phyloP scores from a whole-genome alignment of 805 yeast species.

The Hanseniaspora hatyaiensis region DNA sequence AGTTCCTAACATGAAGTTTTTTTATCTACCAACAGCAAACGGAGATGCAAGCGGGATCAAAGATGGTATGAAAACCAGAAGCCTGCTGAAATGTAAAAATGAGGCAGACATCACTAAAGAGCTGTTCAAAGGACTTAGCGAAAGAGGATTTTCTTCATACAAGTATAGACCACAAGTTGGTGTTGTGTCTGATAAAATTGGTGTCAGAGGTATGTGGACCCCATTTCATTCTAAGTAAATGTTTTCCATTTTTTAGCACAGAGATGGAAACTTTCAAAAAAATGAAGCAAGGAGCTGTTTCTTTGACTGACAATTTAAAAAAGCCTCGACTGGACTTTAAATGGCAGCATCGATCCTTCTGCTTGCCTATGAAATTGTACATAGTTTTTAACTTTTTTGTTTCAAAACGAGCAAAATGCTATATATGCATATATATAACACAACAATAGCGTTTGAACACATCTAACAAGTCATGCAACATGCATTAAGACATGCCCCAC shows the following conservation, averaged over 20 bases:
- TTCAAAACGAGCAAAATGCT: too few species aligned
- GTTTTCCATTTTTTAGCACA: not conserved
- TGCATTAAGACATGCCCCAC: too few species aligned
- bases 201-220: constrained; percentile 96
- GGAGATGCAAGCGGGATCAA: constrained; percentile 60
- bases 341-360: too few species aligned
- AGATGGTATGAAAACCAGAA: constrained; percentile 51
- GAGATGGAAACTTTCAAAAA: too few species aligned
- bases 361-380: too few species aligned
- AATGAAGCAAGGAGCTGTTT: too few species aligned
- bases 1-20: constrained; percentile 64
- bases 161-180: constrained; percentile 12
- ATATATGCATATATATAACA: too few species aligned
- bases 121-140: constrained; percentile 52
- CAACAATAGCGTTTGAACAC: too few species aligned
- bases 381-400: too few species aligned
- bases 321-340: too few species aligned
- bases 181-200: constrained; percentile 66
- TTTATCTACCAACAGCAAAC: constrained; percentile 37
- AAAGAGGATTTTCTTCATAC: constrained; percentile 11
- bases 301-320: too few species aligned
- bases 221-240: constrained; percentile 62
- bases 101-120: constrained; percentile 53
- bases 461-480: too few species aligned
- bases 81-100: constrained; percentile 58